These are phyloP conservation scores for Thermomucor indicae-seudaticae DNA, from an alignment of 371 early-diverging fungal genomes.

Conservation along the genomic window DNA sequence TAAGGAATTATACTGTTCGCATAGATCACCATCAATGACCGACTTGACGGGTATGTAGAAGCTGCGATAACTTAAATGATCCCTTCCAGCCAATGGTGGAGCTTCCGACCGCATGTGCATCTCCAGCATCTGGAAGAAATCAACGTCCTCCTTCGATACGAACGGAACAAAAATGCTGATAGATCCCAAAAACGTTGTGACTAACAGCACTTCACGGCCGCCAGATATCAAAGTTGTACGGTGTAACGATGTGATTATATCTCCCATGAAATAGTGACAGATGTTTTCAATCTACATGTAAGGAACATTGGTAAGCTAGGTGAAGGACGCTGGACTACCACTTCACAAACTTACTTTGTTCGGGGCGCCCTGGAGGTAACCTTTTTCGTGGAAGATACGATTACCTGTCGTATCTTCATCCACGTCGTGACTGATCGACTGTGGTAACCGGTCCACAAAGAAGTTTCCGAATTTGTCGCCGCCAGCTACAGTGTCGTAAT, in stretches of 20 bases:
- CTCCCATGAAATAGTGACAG: constrained; percentile 82
- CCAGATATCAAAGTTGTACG: constrained; percentile 79
- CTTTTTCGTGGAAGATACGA: constrained; percentile 73
- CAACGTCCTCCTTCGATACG: constrained; percentile 83
- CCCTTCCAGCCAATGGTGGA: constrained; percentile 82
- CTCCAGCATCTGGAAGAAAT: constrained; percentile 92
- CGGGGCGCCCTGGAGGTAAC: constrained; percentile 79
- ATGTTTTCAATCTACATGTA: constrained; percentile 48
- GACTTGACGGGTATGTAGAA: constrained; percentile 78
- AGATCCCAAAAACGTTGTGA: constrained; percentile 82
- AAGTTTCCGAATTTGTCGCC: constrained; percentile 98
- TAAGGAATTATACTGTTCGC: constrained; percentile 76
- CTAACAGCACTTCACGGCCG: constrained; percentile 82
- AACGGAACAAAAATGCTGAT: constrained; percentile 87
- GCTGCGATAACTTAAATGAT: constrained; percentile 83
- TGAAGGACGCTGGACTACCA: not conserved
- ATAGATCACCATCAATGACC: constrained; percentile 92
- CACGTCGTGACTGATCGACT: constrained; percentile 60
- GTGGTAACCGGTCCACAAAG: constrained; percentile 73
- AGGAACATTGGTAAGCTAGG: not conserved
- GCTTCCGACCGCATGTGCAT: constrained; percentile 80
- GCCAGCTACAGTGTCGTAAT: constrained; percentile 90
- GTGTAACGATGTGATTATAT: constrained; percentile 78
- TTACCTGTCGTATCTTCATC: constrained; percentile 89
- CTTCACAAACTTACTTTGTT: constrained; percentile 64